A percentile compares a stretch with the other conserved stretches of the same genome.
Conservation (phyloP, 2,329 filamentous ascomycete species). For the Talaromyces sp. region DNA sequence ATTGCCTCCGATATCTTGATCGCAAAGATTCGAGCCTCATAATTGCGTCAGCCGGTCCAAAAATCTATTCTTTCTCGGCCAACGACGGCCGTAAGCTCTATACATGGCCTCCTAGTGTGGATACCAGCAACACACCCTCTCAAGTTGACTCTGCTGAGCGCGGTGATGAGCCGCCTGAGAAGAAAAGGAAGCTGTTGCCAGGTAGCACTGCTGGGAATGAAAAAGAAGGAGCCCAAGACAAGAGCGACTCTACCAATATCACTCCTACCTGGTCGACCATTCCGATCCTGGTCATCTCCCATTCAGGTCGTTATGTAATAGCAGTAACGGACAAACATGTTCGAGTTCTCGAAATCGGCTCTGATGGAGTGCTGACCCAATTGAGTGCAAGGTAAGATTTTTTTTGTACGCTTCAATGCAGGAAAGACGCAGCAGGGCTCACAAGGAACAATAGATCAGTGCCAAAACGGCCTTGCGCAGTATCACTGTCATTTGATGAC, state of each 20-base stretch:
- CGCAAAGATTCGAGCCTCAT: slow-evolving; percentile 41
- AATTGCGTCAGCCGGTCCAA: slow-evolving; percentile 68
- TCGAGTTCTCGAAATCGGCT: slow-evolving; percentile 69
- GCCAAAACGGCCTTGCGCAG: slow-evolving; percentile 81
- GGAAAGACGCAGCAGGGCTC: background rate
- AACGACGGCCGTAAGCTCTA: slow-evolving; percentile 55
- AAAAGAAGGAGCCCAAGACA: slow-evolving; percentile 10
- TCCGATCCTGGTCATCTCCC: slow-evolving; percentile 62
- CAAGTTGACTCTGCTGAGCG: background rate
- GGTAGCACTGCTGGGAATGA: slow-evolving; percentile 16
- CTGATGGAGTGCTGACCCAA: slow-evolving; percentile 57
- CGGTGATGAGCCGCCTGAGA: slow-evolving; percentile 36
- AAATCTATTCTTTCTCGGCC: slow-evolving; percentile 63
- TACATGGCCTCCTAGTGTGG: slow-evolving; percentile 50
- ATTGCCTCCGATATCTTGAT: slow-evolving; percentile 48
- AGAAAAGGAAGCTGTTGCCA: slow-evolving; percentile 39
- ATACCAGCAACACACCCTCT: background rate
- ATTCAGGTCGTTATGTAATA: slow-evolving; percentile 62
- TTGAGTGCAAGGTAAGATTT: slow-evolving; percentile 66
- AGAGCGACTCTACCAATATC: slow-evolving; percentile 17
- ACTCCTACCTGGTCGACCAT: slow-evolving; percentile 53
- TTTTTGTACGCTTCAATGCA: background rate
- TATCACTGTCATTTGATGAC: slow-evolving; percentile 65
- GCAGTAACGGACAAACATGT: slow-evolving; percentile 86
- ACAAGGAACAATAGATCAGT: slow-evolving; percentile 55